Evolutionary conservation across 2,329 filamentous ascomycete species (phyloP), one percentile per base, ranked within the genome.

Genomic region (Zasmidium angulare): DNA sequence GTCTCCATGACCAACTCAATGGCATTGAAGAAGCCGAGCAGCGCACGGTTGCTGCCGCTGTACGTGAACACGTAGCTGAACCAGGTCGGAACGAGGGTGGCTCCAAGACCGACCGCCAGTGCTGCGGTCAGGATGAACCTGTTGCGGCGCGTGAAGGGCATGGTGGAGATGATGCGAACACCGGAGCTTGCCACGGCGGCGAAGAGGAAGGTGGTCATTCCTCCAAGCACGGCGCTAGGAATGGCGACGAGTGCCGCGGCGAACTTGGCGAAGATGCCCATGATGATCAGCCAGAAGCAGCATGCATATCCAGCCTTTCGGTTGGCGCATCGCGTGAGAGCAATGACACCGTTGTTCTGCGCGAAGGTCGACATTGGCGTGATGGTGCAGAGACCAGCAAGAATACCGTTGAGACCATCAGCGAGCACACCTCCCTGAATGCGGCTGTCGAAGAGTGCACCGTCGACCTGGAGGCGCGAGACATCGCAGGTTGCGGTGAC

Each of bases 271-370:
- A 93, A 91, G 61, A 95, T 78, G 17, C 91, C 91, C 85, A 92
- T 91, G 65, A 95, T 74, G 62, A 95, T 76, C 11, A 95, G 82
- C 79, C 92, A 92, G 68, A 89, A 81, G 72, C 85, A 91, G 71
- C 87, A 89, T 51, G 87, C 89, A 72, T 91, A 92, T 3, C 91
- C 91, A 3, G 90, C 91, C 50, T 86, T 89, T 55, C 90, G 85
- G 73, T 91, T 93, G 0, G 90, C 90, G 72, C 90, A 93, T 17
- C 89, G 84, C 0, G 90, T 95, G 48, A 95, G 80, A 0, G 90
- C 88, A 61, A 95, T 93, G 53, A 93, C 89, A 36, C 90, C 90
- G 72, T 93, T 93, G 78, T 93, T 93, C 73, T 93, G 89, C 0
- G 90, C 90, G 66, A 93, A 93, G 0, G 87, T 89, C 1, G 86